Base-by-base conservation (phyloP, 1,284 basidiomycete species). In the Exsudoporus floridanus region DNA sequence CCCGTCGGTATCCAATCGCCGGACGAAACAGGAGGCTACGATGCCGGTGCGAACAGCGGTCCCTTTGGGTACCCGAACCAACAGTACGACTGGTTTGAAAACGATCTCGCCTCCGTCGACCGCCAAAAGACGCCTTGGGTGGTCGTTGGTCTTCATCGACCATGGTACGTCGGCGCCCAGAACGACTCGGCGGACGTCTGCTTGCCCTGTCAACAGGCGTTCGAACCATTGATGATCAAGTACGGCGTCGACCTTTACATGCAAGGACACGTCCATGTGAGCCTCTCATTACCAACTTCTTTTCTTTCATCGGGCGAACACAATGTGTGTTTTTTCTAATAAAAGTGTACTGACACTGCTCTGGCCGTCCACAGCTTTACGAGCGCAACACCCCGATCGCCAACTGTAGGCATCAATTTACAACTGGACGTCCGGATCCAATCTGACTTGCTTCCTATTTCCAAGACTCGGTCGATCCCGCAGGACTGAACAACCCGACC, bases 171-270 rank as follows among this genome's bases (percentile, higher is more conserved):
- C 5, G 54, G 33, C 0, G 36, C 37, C 16, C 16, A 53, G 47
- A 63, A 55, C 31, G 1, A 6, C 14, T 63, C 63, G 1, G 28
- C 19, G 14, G 14, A 46, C 1, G 40, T 53, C 7, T 67, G 66
- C 44, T 30, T 54, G 55, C 4, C 45, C 0, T 66, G 66, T 37
- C 64, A 69, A 30, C 23, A 67, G 23, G 65, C 66, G 4, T 66
- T 66, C 19, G 63, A 69, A 43, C 65, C 65, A 5, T 23, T 69
- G 52, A 66, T 66, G 59, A 21, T 66, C 49, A 67, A 69, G 52
- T 67, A 69, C n/a, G 61, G 59, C 19, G 63, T 66, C 19, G 61
- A 67, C 25, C 52, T 66, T 5, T 67, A 69, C 46, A 66, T 69
- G 66, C 65, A 67, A 19, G 64, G 66, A 40, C 64, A 66, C 7